Evolutionary conservation across 2,329 filamentous ascomycete genomes (phyloP), one percentile per base, ranked within the genome.

Genomic region (Hypocreales sp.): DNA sequence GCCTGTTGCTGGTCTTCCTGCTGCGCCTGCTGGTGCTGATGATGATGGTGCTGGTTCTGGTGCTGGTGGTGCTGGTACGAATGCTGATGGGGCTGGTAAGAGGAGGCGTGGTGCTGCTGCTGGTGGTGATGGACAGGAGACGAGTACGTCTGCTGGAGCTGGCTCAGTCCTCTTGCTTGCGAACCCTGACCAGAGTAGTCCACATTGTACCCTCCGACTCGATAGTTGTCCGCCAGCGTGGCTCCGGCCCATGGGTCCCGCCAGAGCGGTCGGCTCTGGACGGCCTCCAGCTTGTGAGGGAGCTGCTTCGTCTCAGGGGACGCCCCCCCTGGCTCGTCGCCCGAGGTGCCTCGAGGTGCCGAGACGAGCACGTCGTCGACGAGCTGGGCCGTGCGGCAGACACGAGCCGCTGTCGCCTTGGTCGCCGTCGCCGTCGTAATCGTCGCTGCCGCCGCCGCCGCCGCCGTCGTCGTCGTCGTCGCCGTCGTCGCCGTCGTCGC

Each of bases 181-280:
- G 64, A 64, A 48, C 65, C 68, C 59, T 77, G 74, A 51, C 71
- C 61, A 58, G 72, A 65, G 60, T 79, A 80, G 53, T 77, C 71
- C 66, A 79, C 72, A 68, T 76, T 69, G 64, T 78, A 78, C 61
- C 74, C 70, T 53, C 64, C 67, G 58, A 71, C 64, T 66, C 72
- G 70, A 63, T 80, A 81, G 56, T 74, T 72, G 65, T 70, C 66
- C 65, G 72, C 72, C 70, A 79, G 70, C 61, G 69, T 77, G 67
- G 60, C 69, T 63, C 62, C 67, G 57, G 68, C 67, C 56, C 72
- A 78, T 78, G 67, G 71, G 70, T 71, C 66, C 71, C 71, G 72
- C 74, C 73, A 79, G 74, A 79, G 72, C 73, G 65, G 67, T 58
- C 61, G 72, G 72, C 74, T 69, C 73, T 73, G 70, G 71, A 73